A percentile compares a stretch with the other conserved stretches of the same genome.
Evolutionary conservation across 805 yeast genomes (phyloP).

Genomic region (Ogataea pignaliae): DNA sequence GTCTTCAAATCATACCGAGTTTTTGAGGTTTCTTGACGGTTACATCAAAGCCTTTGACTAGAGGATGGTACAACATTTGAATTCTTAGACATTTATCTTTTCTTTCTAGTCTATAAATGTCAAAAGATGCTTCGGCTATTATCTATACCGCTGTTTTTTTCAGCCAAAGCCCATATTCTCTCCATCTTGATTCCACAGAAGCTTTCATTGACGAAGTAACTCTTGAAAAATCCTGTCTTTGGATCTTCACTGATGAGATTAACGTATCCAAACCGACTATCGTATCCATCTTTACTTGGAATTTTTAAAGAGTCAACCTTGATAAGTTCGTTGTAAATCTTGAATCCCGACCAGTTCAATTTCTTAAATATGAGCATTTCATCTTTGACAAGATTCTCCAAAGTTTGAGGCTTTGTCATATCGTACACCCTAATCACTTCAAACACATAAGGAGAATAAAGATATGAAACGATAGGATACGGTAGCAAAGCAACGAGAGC

Average conservation of each 20-base stretch:
- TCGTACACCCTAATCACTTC: slow-evolving; percentile 69
- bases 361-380: slow-evolving; percentile 68
- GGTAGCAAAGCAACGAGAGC: slow-evolving; percentile 46
- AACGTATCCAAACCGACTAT: slow-evolving; percentile 43
- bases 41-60: slow-evolving; percentile 1
- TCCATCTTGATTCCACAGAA: slow-evolving; percentile 83
- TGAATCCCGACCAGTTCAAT: slow-evolving; percentile 61
- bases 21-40: neutral
- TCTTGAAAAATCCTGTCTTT: slow-evolving; percentile 31
- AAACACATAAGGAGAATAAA: slow-evolving; percentile 64
- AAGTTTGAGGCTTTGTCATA: slow-evolving; percentile 56
- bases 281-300: slow-evolving; percentile 24
- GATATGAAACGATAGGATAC: slow-evolving; percentile 51
- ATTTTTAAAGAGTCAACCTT: slow-evolving; percentile 43
- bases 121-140: slow-evolving; percentile 51
- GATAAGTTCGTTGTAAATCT: slow-evolving; percentile 58
- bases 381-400: slow-evolving; percentile 54
- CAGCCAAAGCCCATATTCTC: slow-evolving; percentile 79
- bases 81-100: neutral
- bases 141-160: slow-evolving; percentile 58
- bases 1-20: neutral
- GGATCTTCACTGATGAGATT: slow-evolving; percentile 41
- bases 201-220: slow-evolving; percentile 62
- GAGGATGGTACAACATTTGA: neutral
- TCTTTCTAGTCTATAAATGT: neutral